Base-by-base conservation (phyloP, 306 rosid genomes). In the Morella rubra region DNA sequence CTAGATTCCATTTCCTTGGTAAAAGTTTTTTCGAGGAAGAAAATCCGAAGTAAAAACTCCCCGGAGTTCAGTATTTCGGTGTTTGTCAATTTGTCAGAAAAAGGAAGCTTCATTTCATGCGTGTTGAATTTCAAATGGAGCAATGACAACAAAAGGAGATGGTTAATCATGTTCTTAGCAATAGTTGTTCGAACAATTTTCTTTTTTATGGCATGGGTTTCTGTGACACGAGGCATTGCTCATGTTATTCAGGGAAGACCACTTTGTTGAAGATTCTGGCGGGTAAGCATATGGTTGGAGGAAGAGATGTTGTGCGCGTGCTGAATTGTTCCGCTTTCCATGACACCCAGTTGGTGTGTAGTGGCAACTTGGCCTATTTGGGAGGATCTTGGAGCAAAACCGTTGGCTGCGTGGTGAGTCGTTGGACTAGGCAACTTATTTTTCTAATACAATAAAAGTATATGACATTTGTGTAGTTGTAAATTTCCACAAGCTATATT, bases 211-310 rank as follows among this genome's bases (percentile, higher is more conserved):
- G 8, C 32, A 6, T 46, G 7, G 7, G 15, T 52, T 52, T 52
- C 20, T 20, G 62, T n/a, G 40, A 58, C 14, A 58, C 22, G 0
- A 20, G 27, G 46, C 45, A 64, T 15, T 64, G 20, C 47, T 64
- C 46, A 40, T 65, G 10, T 46, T 82, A 46, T 85, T 79, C 87
- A 93, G 98, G 98, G 78, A 94, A 94, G 77, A 92, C 99, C 20
- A 90, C 95, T 20, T 76, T 95, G 86, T 87, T 90, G 79, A 95
- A 92, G 89, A 92, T 92, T 81, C 69, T 92, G 44, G 97, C 91
- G 1, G 97, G 97, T 51, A 95, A 87, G 84, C 97, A 95, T 58
- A 90, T 92, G 99, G 99, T 95, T 67, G 99, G 97, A 79, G 99
- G 97, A 59, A 85, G 89, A 86, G 93, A 95, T 54, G 99, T 95